Conservation (phyloP, 441 rosid genomes). For the Mallotus repandus region DNA sequence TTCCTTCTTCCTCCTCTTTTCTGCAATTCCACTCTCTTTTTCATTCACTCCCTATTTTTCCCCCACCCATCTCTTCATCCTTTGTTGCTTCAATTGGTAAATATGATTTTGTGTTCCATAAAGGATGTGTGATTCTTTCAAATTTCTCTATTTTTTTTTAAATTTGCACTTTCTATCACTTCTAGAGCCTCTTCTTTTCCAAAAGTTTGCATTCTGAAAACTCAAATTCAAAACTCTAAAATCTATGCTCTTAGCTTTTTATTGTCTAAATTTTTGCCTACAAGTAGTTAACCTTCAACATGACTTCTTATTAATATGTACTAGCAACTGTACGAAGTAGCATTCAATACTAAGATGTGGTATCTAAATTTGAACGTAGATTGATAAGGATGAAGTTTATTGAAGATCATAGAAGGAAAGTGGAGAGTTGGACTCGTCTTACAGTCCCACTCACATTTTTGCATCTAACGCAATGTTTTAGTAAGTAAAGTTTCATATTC, state of each 20-base stretch:
- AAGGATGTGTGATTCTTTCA: background rate
- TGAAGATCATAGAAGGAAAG: slow-evolving; percentile 65
- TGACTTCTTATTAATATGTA: background rate
- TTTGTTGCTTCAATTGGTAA: background rate
- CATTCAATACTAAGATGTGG: slow-evolving; percentile 12
- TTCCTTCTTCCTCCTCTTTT: slow-evolving; percentile 16
- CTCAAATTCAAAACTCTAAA: background rate
- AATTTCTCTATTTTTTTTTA: background rate
- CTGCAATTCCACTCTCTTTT: slow-evolving; percentile 5
- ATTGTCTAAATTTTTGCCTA: background rate
- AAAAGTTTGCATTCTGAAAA: background rate
- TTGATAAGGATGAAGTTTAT: slow-evolving; percentile 86
- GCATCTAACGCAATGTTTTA: slow-evolving; percentile 65
- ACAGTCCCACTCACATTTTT: slow-evolving; percentile 54
- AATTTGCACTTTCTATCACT: background rate
- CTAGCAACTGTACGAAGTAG: background rate
- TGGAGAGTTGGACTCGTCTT: slow-evolving; percentile 76
- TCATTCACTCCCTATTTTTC: slow-evolving; percentile 11
- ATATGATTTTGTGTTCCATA: background rate
- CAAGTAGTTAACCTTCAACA: background rate
- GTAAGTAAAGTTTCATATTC: slow-evolving; percentile 44
- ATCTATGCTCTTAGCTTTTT: background rate
- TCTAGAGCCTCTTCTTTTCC: background rate
- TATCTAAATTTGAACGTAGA: slow-evolving; percentile 39
- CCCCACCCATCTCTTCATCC: slow-evolving; percentile 21